phyloP scores from a whole-genome alignment of 1,284 basidiomycete genomes.

The Pholiota adiposa region DNA sequence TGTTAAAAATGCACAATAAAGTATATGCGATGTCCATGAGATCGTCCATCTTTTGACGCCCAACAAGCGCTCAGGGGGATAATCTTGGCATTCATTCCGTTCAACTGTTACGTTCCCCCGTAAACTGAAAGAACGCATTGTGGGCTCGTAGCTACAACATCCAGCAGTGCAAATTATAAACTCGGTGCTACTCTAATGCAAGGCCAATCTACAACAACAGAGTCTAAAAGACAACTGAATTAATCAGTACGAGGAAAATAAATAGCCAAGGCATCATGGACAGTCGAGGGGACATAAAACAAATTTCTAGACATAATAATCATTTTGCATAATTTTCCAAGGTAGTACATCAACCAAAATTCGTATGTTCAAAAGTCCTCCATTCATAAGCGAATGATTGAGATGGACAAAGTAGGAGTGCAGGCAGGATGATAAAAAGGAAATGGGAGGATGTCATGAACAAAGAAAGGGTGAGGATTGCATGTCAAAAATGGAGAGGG shows the following conservation, averaged over 20 bases:
- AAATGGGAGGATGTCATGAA: not conserved
- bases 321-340: constrained; percentile 13
- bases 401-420: not conserved
- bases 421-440: not conserved
- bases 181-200: too few species aligned
- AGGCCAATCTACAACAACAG: too few species aligned
- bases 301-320: constrained; percentile 11
- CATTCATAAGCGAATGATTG: not conserved
- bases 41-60: not conserved
- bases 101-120: not conserved
- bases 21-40: not conserved
- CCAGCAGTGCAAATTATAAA: too few species aligned
- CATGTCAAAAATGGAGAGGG: not conserved
- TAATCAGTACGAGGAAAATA: not conserved
- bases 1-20: too few species aligned
- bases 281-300: not conserved
- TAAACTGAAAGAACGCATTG: too few species aligned
- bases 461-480: not conserved
- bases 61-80: not conserved
- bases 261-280: too few species aligned
- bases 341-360: constrained; percentile 11
- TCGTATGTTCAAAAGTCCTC: constrained; percentile 7
- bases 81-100: not conserved
- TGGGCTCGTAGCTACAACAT: too few species aligned
- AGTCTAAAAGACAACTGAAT: too few species aligned